Conservation (phyloP, 176 grass and related monocot species). For the Triticum monococcum region DNA sequence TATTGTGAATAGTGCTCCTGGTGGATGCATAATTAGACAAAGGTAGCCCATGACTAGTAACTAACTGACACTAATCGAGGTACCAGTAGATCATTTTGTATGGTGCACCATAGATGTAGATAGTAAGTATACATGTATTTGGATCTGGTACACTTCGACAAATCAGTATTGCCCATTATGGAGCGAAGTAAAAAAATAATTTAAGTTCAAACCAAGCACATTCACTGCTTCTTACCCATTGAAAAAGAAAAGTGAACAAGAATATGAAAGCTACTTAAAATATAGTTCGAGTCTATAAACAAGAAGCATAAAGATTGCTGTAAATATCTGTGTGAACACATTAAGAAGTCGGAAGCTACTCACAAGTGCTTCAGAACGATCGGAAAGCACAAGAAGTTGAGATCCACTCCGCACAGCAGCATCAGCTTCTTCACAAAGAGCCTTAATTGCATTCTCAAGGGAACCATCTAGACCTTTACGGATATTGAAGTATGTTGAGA, state of each 20-base stretch:
- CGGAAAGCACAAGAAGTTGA: conserved; percentile 97
- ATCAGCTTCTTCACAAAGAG: conserved; percentile 93
- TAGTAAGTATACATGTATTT: background rate
- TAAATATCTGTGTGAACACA: background rate
- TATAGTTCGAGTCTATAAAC: background rate
- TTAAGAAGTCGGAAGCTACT: conserved; percentile 44
- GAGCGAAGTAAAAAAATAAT: background rate
- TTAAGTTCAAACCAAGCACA: background rate
- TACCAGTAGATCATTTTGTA: background rate
- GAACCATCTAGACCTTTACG: conserved; percentile 96
- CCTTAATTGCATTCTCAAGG: conserved; percentile 64
- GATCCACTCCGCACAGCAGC: conserved; percentile 88
- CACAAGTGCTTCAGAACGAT: conserved; percentile 82
- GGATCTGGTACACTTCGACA: background rate
- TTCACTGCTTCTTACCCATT: background rate
- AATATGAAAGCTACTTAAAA: conserved; percentile 17
- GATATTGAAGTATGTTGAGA: conserved; percentile 89
- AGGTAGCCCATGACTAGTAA: background rate
- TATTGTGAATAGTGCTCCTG: background rate
- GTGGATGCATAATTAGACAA: background rate
- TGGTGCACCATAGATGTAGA: background rate
- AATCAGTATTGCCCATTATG: background rate
- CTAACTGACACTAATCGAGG: background rate
- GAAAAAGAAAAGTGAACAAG: background rate
- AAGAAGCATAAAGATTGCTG: background rate